Conservation (phyloP, 805 yeast species). For the Kodamaea restingae region DNA sequence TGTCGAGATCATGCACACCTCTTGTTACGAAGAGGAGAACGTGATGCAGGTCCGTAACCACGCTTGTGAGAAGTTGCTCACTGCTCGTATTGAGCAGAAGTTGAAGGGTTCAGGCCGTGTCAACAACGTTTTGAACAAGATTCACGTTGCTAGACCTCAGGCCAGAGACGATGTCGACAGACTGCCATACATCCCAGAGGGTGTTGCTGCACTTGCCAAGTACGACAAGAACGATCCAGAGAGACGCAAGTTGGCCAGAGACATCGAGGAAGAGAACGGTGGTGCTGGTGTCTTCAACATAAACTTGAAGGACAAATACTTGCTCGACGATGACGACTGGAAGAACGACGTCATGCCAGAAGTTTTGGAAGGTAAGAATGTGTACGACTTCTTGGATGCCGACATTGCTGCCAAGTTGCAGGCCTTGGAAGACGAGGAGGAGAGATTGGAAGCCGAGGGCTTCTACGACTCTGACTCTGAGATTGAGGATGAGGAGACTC, state of each 20-base stretch:
- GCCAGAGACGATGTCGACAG: conserved; percentile 83
- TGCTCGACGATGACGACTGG: conserved; percentile 96
- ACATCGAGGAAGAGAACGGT: conserved; percentile 90
- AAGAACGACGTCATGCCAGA: conserved; percentile 97
- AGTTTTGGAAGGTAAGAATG: conserved; percentile 91
- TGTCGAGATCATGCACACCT: conserved; percentile 88
- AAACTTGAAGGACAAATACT: conserved; percentile 86
- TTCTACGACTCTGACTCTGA: conserved; percentile 87
- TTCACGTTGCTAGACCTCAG: conserved; percentile 89
- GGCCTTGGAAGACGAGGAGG: conserved; percentile 97
- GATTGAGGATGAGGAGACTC: conserved; percentile 48
- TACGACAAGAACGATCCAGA: conserved; percentile 79
- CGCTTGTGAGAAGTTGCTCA: conserved; percentile 94
- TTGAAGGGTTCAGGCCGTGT: conserved; percentile 89
- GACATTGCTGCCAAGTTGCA: conserved; percentile 91
- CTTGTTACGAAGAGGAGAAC: conserved; percentile 91
- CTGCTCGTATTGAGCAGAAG: conserved; percentile 95
- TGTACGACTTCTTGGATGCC: conserved; percentile 94
- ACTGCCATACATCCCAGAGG: conserved; percentile 79
- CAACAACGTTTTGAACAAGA: conserved; percentile 84
- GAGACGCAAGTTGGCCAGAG: conserved; percentile 77
- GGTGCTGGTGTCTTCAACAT: conserved; percentile 98
- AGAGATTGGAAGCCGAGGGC: conserved; percentile 86
- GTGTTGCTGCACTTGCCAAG: conserved; percentile 53
- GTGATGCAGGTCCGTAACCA: conserved; percentile 94